phyloP scores from a whole-genome alignment of 2,329 filamentous ascomycete species.

The Achaetomium macrosporum region DNA sequence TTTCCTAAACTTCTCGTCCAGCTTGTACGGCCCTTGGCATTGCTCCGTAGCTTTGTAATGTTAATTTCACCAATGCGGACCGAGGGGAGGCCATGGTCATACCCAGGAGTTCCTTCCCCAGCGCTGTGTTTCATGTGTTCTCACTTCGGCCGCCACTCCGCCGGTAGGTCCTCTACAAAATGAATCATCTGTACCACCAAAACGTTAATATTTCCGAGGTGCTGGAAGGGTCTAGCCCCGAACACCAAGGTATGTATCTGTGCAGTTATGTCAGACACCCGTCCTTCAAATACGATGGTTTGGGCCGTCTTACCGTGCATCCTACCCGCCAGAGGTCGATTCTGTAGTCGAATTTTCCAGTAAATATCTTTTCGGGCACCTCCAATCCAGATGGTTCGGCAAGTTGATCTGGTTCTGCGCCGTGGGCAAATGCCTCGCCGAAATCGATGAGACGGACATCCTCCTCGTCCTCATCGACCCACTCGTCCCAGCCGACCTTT shows the following conservation, averaged over 20 bases:
- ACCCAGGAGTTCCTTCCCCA: not conserved
- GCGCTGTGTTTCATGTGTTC: not conserved
- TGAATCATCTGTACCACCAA: slow-evolving; percentile 9
- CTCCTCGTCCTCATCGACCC: slow-evolving; percentile 6
- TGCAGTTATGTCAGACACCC: not conserved
- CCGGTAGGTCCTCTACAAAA: slow-evolving; percentile 8
- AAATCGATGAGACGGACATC: slow-evolving; percentile 4
- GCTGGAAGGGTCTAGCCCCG: not conserved
- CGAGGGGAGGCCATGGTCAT: not conserved
- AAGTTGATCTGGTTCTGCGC: not conserved
- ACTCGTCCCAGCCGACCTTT: not conserved
- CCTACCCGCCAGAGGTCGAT: slow-evolving; percentile 8
- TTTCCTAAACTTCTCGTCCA: not conserved
- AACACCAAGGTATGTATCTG: slow-evolving; percentile 5
- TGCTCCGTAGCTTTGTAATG: not conserved
- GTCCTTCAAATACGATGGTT: not conserved
- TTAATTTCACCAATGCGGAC: not conserved
- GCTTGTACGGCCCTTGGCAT: not conserved
- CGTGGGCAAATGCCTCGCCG: slow-evolving; percentile 1
- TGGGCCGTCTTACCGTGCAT: not conserved
- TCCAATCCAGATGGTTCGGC: not conserved
- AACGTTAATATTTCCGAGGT: not conserved
- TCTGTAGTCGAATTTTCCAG: not conserved
- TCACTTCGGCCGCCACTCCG: slow-evolving; percentile 1
- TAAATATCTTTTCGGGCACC: slow-evolving; percentile 5